A percentile compares a stretch with the other conserved stretches of the same genome.
Evolutionary conservation across 495 filamentous ascomycete species (phyloP).

Genomic region (Immersiella caudata): DNA sequence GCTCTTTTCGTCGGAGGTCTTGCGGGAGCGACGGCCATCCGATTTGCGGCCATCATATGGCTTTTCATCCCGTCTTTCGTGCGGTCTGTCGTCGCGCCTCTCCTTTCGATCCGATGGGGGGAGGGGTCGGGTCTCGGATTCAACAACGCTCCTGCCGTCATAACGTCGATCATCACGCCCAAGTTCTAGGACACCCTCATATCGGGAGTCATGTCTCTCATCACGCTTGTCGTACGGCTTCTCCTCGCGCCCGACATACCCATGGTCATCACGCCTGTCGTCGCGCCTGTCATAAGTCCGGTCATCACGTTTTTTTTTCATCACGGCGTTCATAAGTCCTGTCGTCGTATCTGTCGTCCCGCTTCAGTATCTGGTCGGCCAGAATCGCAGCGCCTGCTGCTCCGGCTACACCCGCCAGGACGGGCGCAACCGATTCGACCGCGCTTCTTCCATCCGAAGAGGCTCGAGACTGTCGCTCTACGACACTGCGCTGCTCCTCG

Average conservation of each 20-base stretch:
- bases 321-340: constrained; percentile 11
- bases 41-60: constrained; percentile 30
- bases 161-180: not conserved
- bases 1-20: constrained; percentile 19
- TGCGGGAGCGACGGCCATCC: constrained; percentile 21
- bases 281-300: constrained; percentile 8
- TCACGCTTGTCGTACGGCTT: constrained; percentile 10
- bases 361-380: constrained; percentile 43
- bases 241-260: not conserved
- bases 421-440: constrained; percentile 12
- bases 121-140: not conserved
- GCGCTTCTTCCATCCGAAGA: constrained; percentile 24
- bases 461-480: constrained; percentile 18
- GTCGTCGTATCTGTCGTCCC: constrained; percentile 13
- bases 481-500: constrained; percentile 35
- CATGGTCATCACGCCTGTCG: not conserved
- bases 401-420: constrained; percentile 53
- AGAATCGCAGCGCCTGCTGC: constrained; percentile 47
- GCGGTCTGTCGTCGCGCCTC: constrained; percentile 22
- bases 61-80: constrained; percentile 24
- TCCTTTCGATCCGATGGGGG: constrained; percentile 16
- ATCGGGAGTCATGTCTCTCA: not conserved
- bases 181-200: not conserved
- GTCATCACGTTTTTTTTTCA: constrained; percentile 24
- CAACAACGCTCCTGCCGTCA: not conserved